These are phyloP conservation scores for Kurtzmaniella quercitrusa DNA, from an alignment of 1,139 yeast species.

Conservation along the genomic window DNA sequence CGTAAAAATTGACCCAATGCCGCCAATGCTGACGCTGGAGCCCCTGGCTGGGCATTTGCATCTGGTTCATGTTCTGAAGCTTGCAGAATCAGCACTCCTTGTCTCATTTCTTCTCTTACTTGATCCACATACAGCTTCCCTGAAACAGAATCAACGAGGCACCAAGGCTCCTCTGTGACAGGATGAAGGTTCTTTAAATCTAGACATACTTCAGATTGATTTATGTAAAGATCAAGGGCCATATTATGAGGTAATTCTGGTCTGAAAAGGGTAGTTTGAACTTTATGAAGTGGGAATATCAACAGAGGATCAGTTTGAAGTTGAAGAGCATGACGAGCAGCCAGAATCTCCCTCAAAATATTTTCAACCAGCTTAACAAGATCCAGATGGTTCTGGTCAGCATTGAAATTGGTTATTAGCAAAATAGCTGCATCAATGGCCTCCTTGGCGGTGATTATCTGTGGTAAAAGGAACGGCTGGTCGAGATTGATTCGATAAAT, in stretches of 20 bases:
- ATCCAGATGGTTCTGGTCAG: constrained; percentile 13
- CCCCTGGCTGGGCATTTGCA: constrained; percentile 5
- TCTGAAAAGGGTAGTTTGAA: constrained; percentile 22
- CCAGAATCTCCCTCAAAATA: constrained; percentile 24
- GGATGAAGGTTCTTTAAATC: constrained; percentile 37
- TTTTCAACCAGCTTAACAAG: constrained; percentile 23
- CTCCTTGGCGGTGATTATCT: constrained; percentile 28
- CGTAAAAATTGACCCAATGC: constrained; percentile 27
- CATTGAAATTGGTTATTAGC: constrained; percentile 18
- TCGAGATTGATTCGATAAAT: constrained; percentile 22
- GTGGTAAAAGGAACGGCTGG: constrained; percentile 30
- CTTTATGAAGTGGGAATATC: constrained; percentile 37
- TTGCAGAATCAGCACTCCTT: constrained; percentile 8
- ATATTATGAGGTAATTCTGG: constrained; percentile 30
- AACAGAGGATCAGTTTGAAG: constrained; percentile 40
- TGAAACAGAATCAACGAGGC: constrained; percentile 25
- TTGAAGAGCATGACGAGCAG: constrained; percentile 35
- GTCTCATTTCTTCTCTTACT: constrained; percentile 39
- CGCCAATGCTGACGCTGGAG: constrained; percentile 15
- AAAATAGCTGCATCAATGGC: constrained; percentile 29
- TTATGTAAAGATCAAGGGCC: constrained; percentile 38
- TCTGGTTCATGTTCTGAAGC: constrained; percentile 8
- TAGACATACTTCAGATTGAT: constrained; percentile 43
- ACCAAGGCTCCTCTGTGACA: constrained; percentile 42
- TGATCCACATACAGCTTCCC: constrained; percentile 40